A percentile compares a stretch with the other conserved stretches of the same genome.
Evolutionary conservation across 23 red algal species (phyloP).

Genomic region (Gracilariopsis chorda): DNA sequence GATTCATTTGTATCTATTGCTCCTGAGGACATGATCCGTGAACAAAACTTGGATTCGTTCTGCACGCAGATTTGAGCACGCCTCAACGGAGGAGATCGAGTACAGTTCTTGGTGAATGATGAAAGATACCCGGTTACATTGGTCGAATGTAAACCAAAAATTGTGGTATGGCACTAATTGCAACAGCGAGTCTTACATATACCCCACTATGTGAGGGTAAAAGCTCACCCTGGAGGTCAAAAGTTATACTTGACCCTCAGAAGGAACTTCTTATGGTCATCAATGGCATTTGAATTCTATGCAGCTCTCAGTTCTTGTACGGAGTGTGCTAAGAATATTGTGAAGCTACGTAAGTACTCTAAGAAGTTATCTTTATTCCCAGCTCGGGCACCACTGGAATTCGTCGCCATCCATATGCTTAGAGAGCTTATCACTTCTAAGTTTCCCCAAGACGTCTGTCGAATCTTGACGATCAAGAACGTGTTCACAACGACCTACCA

Average conservation of each 20-base stretch:
- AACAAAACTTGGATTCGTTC: too few species aligned
- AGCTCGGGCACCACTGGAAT: too few species aligned
- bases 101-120: too few species aligned
- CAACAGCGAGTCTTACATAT: not conserved
- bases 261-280: not conserved
- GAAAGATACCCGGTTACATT: too few species aligned
- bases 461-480: constrained; percentile 1
- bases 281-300: not conserved
- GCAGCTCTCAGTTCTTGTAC: not conserved
- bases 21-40: too few species aligned
- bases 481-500: constrained; percentile 5
- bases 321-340: not conserved
- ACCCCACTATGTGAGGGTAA: not conserved
- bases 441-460: not conserved
- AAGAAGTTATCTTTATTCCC: not conserved
- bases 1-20: too few species aligned
- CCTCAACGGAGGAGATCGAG: too few species aligned
- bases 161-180: not conserved
- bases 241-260: not conserved
- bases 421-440: not conserved
- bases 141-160: too few species aligned
- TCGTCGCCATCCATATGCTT: not conserved
- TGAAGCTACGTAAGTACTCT: not conserved
- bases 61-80: too few species aligned
- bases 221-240: not conserved